phyloP scores from a whole-genome alignment of 169 alveolate species.

The Plasmodium cynomolgi region DNA sequence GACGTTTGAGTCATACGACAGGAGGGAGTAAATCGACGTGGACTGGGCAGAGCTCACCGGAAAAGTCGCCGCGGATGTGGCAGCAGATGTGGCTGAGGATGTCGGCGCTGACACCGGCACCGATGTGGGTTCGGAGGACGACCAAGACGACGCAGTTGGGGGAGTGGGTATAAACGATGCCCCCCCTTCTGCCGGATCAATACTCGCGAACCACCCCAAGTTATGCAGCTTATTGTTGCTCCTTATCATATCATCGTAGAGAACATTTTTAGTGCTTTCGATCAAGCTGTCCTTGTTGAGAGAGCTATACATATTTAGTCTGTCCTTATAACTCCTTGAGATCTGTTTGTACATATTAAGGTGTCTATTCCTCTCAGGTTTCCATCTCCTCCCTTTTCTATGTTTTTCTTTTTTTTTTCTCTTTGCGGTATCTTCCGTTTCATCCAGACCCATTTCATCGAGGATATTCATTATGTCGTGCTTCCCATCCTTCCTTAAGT shows the following conservation, averaged over 20 bases:
- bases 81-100: neutral
- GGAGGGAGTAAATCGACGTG: neutral
- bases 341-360: neutral
- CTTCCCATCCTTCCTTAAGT: neutral
- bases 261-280: neutral
- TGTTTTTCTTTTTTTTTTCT: neutral
- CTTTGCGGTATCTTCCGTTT: neutral
- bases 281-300: neutral
- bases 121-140: neutral
- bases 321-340: neutral
- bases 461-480: conserved; percentile 5
- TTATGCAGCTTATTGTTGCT: neutral
- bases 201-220: neutral
- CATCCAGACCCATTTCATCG: neutral
- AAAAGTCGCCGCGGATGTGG: neutral
- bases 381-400: neutral
- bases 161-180: neutral
- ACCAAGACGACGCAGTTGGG: neutral
- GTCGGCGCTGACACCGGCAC: neutral
- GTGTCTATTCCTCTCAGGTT: neutral
- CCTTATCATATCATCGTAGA: neutral
- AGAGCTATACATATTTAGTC: neutral
- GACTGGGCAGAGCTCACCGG: neutral
- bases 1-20: conserved; percentile 10
- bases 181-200: neutral